Base-by-base conservation (phyloP, 78 protist genomes). In the Chrysochromulina parva region DNA sequence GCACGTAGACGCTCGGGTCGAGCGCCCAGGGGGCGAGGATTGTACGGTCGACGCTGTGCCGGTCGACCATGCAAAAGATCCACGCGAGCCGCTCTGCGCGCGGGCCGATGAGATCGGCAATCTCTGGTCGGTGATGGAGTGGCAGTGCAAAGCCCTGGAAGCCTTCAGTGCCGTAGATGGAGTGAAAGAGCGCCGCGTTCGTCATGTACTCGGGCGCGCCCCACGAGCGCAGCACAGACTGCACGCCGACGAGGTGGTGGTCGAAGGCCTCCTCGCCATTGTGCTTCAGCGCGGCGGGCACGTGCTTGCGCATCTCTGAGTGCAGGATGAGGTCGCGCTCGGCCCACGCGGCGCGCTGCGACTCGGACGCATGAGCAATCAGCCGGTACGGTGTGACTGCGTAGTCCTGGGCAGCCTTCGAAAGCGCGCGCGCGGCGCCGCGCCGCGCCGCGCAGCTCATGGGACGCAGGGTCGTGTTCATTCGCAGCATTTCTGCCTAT, bases 161-260 rank as follows among this genome's bases (percentile, higher is more conserved):
- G 88, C 88, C 88, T 50, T 84, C 88, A 22, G 88, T 84, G 28
- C 88, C 88, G 24, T 84, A 84, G 47, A 84, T 84, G 59, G 55
- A 28, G 66, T 84, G 88, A 26, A 84, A 84, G 52, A 84, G 88
- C 28, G n/a, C 88, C 20, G 88, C 88, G n/a, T 54, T 84, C 13
- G 26, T 2, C 24, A 84, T 22, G 1, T 1, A 2, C 22, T 84
- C 66, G 1, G 88, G n/a, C 47, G 11, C 65, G 62, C 87, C 62
- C 88, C 88, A 84, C 14, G 24, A 9, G 73, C 88, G 62, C 65
- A 84, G 50, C 16, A 84, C 65, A 6, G 88, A 1, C 65, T 84
- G 88, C 48, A 84, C 88, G 73, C 88, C 88, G 20, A 28, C 14
- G 28, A 84, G 66, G 50, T 84, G 88, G 19, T 14, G 5, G 19